Conservation (phyloP, 371 early-diverging fungal species). For the Coemansia sp. region DNA sequence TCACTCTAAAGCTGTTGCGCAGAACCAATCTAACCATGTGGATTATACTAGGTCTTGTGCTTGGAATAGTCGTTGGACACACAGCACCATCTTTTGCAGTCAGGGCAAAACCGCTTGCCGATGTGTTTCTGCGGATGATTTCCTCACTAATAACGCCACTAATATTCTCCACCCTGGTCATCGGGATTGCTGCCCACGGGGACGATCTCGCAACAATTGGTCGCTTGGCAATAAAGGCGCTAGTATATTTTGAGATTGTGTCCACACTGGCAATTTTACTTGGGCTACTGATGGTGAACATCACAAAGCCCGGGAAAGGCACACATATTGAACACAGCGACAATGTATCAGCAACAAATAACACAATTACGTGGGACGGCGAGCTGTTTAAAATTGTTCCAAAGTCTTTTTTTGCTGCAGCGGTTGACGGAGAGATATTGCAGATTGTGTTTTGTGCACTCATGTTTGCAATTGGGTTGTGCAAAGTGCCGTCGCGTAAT, state of each 20-base stretch:
- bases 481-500: background rate
- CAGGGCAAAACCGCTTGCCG: background rate
- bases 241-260: background rate
- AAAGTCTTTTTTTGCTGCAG: background rate
- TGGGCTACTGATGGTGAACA: conserved; percentile 1
- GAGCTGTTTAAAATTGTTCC: conserved; percentile 4
- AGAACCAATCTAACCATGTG: background rate
- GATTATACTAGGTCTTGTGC: conserved; percentile 1
- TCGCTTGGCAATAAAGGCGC: conserved; percentile 2
- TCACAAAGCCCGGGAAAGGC: background rate
- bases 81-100: background rate
- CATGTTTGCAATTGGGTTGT: conserved; percentile 2
- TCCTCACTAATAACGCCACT: conserved; percentile 1
- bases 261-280: background rate
- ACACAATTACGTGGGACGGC: background rate
- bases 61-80: background rate
- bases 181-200: conserved; percentile 1
- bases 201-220: background rate
- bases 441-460: conserved; percentile 5
- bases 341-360: background rate
- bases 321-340: background rate
- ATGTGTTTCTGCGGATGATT: background rate
- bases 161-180: conserved; percentile 1
- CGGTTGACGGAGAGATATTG: background rate
- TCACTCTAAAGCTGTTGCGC: background rate